Evolutionary conservation across 192 early-diverging fungal species (phyloP), one percentile per base, ranked within the genome.

Genomic region (Paraglomus occultum): DNA sequence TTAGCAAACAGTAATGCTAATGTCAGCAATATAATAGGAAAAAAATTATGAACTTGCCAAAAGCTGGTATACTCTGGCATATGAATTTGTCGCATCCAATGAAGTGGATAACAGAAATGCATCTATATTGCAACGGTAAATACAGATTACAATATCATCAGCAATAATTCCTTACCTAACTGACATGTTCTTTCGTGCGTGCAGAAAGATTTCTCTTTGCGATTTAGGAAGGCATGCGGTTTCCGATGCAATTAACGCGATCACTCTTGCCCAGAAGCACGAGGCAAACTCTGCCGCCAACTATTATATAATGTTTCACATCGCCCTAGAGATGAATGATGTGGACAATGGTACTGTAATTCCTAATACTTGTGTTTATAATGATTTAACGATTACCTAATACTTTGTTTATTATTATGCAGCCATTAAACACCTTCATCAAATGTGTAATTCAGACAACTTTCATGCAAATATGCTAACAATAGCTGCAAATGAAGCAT

Each of bases 401-500:
- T 17, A 31, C 6, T 48, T 44, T 31, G 31, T 15, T 15, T 14
- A 51, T 52, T n/a, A 10, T 64, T 7, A 5, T 8, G 12, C 42
- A 67, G 71, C 62, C 8, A 67, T 57, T 43, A 46, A 42, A 20
- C 31, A 64, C 48, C 39, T 73, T 12, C 51, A 53, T 48, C 31
- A 66, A 38, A 72, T 57, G 71, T 73, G 71, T 51, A 57, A 67
- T 11, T 62, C 45, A 11, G 42, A 64, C 44, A 49, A n/a, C 15
- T 73, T 73, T 73, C 52, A 53, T 11, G 47, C 44, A 67, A 67
- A 67, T 38, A 67, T 73, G 71, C 64, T 73, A 20, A 46, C 64
- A 14, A 67, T 67, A 46, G 71, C 52, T 9, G 71, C 71, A 5
- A 52, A 73, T 67, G 63, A 72, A 51, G 40, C 71, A 14, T 72